Conservation (phyloP, 179 eudicot genomes). For the Silene vulgaris region DNA sequence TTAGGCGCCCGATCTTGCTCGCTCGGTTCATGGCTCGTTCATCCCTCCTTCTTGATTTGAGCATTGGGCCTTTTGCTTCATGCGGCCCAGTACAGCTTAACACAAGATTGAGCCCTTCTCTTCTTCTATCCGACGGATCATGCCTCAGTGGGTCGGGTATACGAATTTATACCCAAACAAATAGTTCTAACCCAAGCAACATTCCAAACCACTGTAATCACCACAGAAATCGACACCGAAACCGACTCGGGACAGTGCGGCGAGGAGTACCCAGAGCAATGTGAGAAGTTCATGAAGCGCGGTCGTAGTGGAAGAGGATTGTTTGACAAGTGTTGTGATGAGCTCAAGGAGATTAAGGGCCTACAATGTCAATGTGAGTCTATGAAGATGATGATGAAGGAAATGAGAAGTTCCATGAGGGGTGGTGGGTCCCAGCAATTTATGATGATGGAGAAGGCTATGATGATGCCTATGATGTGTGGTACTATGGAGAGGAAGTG, state of each 20-base stretch:
- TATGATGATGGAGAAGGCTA: constrained; percentile 18
- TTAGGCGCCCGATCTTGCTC: no score
- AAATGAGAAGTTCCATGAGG: not conserved
- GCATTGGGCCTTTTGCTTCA: no score
- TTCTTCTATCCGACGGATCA: no score
- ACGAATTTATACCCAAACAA: no score
- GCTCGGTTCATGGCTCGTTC: no score
- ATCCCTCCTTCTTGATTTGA: no score
- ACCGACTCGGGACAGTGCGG: not conserved
- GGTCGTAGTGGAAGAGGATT: not conserved
- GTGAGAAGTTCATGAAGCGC: constrained; percentile 9
- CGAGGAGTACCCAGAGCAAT: not conserved
- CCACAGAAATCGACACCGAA: constrained; percentile 13
- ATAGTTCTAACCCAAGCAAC: constrained; percentile 13
- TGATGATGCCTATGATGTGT: constrained; percentile 29
- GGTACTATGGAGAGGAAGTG: constrained; percentile 17
- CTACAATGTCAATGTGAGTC: constrained; percentile 23
- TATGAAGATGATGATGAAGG: constrained; percentile 23
- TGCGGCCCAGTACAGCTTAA: no score
- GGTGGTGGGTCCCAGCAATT: not conserved
- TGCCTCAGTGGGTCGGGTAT: no score
- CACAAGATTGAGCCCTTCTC: no score
- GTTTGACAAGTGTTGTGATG: constrained; percentile 19
- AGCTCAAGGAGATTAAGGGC: constrained; percentile 15
- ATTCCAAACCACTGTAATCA: not conserved